phyloP scores from a whole-genome alignment of 352 stramenopile species.

The Phytophthora idaei region DNA sequence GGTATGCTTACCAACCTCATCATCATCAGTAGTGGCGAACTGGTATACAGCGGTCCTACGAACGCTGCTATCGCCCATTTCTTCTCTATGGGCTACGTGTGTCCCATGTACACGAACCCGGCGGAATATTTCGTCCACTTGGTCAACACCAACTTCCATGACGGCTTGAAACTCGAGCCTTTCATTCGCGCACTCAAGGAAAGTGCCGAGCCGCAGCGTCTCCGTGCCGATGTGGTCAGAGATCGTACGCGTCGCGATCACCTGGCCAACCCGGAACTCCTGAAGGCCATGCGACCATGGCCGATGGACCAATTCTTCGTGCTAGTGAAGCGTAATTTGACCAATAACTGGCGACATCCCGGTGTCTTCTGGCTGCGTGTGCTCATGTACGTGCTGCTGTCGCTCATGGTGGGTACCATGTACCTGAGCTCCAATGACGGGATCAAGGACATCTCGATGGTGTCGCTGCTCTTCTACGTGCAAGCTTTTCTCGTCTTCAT shows the following conservation, averaged over 20 bases:
- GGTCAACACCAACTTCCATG: constrained; percentile 73
- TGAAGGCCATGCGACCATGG: constrained; percentile 52
- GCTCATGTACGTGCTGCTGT: constrained; percentile 83
- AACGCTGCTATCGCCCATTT: constrained; percentile 65
- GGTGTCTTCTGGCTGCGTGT: constrained; percentile 85
- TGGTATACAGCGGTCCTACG: constrained; percentile 91
- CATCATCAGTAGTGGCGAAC: constrained; percentile 76
- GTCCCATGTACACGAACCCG: constrained; percentile 76
- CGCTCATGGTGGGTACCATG: constrained; percentile 81
- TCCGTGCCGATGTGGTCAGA: constrained; percentile 45
- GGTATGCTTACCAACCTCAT: constrained; percentile 72
- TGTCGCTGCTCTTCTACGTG: constrained; percentile 89
- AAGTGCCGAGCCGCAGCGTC: constrained; percentile 42
- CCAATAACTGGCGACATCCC: constrained; percentile 75
- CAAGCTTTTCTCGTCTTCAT: constrained; percentile 94
- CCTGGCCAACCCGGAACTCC: constrained; percentile 46
- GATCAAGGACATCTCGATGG: constrained; percentile 43
- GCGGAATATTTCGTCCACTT: constrained; percentile 77
- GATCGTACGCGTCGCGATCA: constrained; percentile 43
- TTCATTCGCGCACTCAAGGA: constrained; percentile 48
- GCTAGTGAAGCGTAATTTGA: constrained; percentile 63
- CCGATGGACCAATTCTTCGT: constrained; percentile 64
- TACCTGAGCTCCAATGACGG: constrained; percentile 57
- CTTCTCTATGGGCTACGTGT: constrained; percentile 58
- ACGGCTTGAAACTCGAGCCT: constrained; percentile 44